phyloP scores from a whole-genome alignment of 352 stramenopile species.

The Phytophthora podocarpi region DNA sequence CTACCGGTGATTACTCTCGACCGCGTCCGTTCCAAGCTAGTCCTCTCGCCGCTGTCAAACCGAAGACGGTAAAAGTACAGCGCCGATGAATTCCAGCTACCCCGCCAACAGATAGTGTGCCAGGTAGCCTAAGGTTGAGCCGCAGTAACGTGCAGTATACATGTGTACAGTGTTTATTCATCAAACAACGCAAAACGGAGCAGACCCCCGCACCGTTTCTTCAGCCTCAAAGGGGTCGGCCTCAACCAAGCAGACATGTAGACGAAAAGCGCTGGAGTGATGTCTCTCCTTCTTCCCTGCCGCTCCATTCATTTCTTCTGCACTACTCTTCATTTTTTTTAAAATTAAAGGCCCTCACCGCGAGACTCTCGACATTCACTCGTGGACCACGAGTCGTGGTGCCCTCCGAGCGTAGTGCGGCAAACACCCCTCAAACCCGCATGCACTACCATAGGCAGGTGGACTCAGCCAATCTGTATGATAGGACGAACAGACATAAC shows the following conservation, averaged over 20 bases:
- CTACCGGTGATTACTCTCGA: conserved; percentile 36
- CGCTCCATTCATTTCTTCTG: no score
- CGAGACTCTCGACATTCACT: no score
- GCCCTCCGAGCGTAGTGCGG: no score
- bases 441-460: no score
- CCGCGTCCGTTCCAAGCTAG: conserved; percentile 9
- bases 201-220: not conserved
- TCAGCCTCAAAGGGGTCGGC: not conserved
- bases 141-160: conserved; percentile 19
- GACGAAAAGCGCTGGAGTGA: no score
- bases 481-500: not conserved
- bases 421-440: not conserved
- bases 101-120: conserved; percentile 14
- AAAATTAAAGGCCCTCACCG: not conserved
- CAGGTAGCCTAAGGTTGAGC: conserved; percentile 22
- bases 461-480: conserved; percentile 8
- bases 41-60: conserved; percentile 11
- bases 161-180: no score
- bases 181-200: not conserved
- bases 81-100: conserved; percentile 18
- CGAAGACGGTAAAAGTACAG: conserved; percentile 11
- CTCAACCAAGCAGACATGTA: no score
- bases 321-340: not conserved
- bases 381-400: no score
- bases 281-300: no score